Base-by-base conservation (phyloP, 139 green algal genomes). In the Micractinium conductrix region DNA sequence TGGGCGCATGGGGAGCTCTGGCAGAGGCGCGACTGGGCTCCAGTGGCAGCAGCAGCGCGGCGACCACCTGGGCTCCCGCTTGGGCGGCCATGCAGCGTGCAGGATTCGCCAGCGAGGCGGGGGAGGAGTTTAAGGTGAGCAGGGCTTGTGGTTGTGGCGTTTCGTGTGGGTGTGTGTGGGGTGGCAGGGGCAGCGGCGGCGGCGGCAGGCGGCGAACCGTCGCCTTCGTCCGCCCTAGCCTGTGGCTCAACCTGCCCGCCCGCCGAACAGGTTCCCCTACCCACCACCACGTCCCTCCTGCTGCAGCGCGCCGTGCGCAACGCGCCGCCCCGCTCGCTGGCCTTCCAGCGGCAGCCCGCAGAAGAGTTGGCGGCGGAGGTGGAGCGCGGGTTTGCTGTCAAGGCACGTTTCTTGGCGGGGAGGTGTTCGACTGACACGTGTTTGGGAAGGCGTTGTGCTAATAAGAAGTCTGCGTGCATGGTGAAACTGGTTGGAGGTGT, bases 251-350 rank as follows among this genome's bases (percentile, higher is more conserved):
- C n/a, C n/a, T n/a, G n/a, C n/a, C n/a, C n/a, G n/a, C n/a, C n/a
- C n/a, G n/a, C n/a, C n/a, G n/a, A n/a, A n/a, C n/a, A n/a, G n/a
- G n/a, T n/a, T n/a, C n/a, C n/a, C n/a, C n/a, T n/a, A n/a, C n/a
- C n/a, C n/a, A n/a, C n/a, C n/a, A n/a, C n/a, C n/a, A n/a, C n/a
- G n/a, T n/a, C n/a, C n/a, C n/a, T n/a, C n/a, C n/a, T n/a, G n/a
- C n/a, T n/a, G n/a, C n/a, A n/a, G n/a, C n/a, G n/a, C n/a, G n/a
- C n/a, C n/a, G 26, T 81, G 26, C 37, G 68, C 33, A 42, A 42
- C 30, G 48, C 71, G 2, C 8, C n/a, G 22, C 74, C 86, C 4
- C 55, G 60, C 28, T 91, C 87, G 6, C 68, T 92, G 5, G 62
- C 74, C 4, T 87, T 84, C 73, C 55, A 78, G 65, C 73, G 83